These are phyloP conservation scores for Vaccinium macrocarpon DNA, from an alignment of 148 eudicot genomes.

Conservation along the genomic window DNA sequence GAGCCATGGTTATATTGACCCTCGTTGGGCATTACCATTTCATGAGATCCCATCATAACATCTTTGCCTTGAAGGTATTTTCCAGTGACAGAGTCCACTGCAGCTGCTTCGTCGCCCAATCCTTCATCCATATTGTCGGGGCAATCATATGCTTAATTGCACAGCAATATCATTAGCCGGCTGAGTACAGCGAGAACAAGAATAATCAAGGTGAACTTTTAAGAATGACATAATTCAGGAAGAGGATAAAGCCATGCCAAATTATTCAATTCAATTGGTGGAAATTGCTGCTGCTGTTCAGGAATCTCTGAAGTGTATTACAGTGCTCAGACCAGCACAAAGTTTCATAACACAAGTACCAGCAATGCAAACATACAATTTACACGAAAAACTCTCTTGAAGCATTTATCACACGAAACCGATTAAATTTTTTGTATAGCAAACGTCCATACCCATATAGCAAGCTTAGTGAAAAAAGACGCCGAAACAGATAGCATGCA, in stretches of 20 bases:
- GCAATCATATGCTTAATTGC: slow-evolving; percentile 16
- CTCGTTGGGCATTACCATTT: slow-evolving; percentile 41
- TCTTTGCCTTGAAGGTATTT: slow-evolving; percentile 42
- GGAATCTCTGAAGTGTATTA: neutral
- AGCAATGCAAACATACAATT: slow-evolving; percentile 3
- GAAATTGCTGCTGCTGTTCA: neutral
- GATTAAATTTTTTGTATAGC: neutral
- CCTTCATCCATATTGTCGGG: slow-evolving; percentile 49
- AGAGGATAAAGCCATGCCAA: neutral
- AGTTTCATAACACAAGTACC: neutral
- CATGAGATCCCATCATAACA: slow-evolving; percentile 35
- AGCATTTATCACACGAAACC: neutral
- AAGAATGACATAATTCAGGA: neutral
- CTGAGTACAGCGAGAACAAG: neutral
- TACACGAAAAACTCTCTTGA: neutral
- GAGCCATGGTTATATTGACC: slow-evolving; percentile 36
- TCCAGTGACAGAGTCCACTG: slow-evolving; percentile 32
- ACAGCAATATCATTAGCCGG: slow-evolving; percentile 5
- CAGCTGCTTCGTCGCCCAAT: slow-evolving; percentile 42
- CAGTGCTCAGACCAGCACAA: neutral
- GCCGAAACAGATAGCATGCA: neutral
- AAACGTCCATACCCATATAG: neutral
- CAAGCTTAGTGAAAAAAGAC: neutral
- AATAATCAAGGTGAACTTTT: neutral
- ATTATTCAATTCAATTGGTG: neutral